A percentile compares a stretch with the other conserved stretches of the same genome.
Evolutionary conservation across 2,329 filamentous ascomycete genomes (phyloP).

Genomic region (Didymellaceae sp.): DNA sequence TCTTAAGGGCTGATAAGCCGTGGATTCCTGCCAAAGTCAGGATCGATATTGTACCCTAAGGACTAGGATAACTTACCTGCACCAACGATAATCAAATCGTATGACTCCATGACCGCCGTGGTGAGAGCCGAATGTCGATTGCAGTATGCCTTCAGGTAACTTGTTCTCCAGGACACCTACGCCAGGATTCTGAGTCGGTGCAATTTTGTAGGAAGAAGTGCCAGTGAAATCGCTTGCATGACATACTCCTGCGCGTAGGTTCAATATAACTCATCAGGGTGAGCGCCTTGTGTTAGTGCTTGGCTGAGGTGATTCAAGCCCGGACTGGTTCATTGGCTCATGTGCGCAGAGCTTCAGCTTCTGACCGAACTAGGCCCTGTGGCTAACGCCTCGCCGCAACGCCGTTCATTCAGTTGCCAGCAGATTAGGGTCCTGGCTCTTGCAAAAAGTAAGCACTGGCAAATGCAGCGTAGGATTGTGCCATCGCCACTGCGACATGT

Average conservation of each 20-base stretch:
- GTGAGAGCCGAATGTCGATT: not conserved
- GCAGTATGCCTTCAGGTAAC: too few relatives aligned
- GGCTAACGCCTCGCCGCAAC: slow-evolving; percentile 1
- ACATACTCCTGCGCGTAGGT: not conserved
- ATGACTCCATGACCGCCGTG: slow-evolving; percentile 3
- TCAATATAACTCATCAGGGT: not conserved
- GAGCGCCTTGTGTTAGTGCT: not conserved
- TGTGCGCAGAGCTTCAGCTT: not conserved
- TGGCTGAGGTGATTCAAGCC: not conserved
- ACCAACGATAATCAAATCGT: slow-evolving; percentile 39
- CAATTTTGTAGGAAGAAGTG: too few relatives aligned
- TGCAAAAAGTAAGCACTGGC: slow-evolving; percentile 1
- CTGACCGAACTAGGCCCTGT: not conserved
- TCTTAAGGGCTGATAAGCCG: slow-evolving; percentile 58
- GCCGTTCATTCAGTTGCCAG: not conserved
- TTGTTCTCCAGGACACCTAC: too few relatives aligned
- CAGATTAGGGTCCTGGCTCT: not conserved
- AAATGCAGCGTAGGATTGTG: not conserved
- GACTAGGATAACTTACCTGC: slow-evolving; percentile 26
- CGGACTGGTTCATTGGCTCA: not conserved
- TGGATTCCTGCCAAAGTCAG: slow-evolving; percentile 36
- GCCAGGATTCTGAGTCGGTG: too few relatives aligned
- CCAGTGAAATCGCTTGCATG: not conserved
- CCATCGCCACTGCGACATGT: not conserved
- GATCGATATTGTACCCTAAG: not conserved